Base-by-base conservation (phyloP, 371 early-diverging fungal genomes). In the Actinomortierella ambigua region DNA sequence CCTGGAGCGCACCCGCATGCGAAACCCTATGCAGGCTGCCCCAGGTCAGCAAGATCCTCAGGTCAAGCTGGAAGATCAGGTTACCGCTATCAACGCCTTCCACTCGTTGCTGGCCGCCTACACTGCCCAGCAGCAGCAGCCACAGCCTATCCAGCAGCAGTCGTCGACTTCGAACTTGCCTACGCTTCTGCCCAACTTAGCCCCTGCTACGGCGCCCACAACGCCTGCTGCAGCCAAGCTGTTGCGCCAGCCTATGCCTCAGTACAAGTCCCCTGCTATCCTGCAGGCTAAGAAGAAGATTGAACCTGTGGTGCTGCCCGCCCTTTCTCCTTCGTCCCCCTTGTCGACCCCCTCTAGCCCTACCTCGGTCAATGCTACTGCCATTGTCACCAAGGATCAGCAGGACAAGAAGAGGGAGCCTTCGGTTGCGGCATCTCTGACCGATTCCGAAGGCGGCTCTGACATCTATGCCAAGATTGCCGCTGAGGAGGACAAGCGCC, bases 401-500 rank as follows among this genome's bases (percentile, higher is more conserved):
- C 17, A n/a, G 20, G 61, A 53, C n/a, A 46, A 51, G 17, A 39
- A 63, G 51, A 23, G 23, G 13, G 73, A 66, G 49, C 9, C 50
- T 1, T 57, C 62, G 9, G 51, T 56, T 28, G 61, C 61, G 2
- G 63, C 61, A 43, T 59, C 67, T 3, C 8, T 29, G 59, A 17
- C 63, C 67, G 48, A 48, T 28, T 61, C 57, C 63, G 73, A 73
- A 48, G 73, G 63, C 43, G 11, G 34, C 11, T 63, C 67, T 55
- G 73, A 73, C 1, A 55, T 59, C 51, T 51, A 46, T 7, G 59
- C 57, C 40, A 73, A 73, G 63, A 41, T 71, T 23, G 71, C 66
- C 23, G 71, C 71, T 2, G 86, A 86, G 28, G 90, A 89, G 53
- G 96, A 95, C 75, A 96, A 96, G 79, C 86, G 98, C 24, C 82